Base-by-base conservation (phyloP, 2,329 filamentous ascomycete genomes). In the Phoma herbarum region DNA sequence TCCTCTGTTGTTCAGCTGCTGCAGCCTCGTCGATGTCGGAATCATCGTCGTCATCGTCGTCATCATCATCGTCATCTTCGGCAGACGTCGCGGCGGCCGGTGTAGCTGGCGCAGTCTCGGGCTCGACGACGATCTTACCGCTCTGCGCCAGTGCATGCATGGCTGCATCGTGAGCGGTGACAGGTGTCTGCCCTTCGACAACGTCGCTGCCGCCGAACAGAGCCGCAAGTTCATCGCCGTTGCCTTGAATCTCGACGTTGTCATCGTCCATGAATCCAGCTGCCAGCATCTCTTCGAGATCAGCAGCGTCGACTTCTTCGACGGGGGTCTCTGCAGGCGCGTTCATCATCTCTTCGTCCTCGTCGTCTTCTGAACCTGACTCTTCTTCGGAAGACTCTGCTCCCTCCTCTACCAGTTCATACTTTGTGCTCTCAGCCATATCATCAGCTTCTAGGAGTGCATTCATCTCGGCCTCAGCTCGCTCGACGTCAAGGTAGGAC, bases 401-500 rank as follows among this genome's bases (percentile, higher is more conserved):
- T 16, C 78, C 74, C 22, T 70, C 71, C 54, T 78, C 75, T 16
- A 77, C 80, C 69, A 90, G 81, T 70, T 92, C 88, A 68, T 86
- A 90, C 50, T 71, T 71, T 31, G 71, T 68, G 8, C 81, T 83
- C 14, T 88, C 86, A 22, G 84, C 84, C 2, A 82, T 64, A 4
- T 88, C 85, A 68, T 97, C 93, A 39, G 88, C 86, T 43, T 84
- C 84, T 3, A 96, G 82, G 31, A 96, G 80, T 43, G 89, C 84
- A 63, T 92, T 87, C 31, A 96, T 91, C 66, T 91, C 86, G 55
- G 88, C 86, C 71, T 96, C 92, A 48, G 94, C 92, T 66, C 92
- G 89, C 73, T 94, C 90, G 62, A 95, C 93, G 64, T 93, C 91
- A 59, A 92, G 89, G 57, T 93, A 88, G 60, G 89, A 92, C 52